Evolutionary conservation across 2,329 filamentous ascomycete species (phyloP).

Genomic region (Epichloe scottii): DNA sequence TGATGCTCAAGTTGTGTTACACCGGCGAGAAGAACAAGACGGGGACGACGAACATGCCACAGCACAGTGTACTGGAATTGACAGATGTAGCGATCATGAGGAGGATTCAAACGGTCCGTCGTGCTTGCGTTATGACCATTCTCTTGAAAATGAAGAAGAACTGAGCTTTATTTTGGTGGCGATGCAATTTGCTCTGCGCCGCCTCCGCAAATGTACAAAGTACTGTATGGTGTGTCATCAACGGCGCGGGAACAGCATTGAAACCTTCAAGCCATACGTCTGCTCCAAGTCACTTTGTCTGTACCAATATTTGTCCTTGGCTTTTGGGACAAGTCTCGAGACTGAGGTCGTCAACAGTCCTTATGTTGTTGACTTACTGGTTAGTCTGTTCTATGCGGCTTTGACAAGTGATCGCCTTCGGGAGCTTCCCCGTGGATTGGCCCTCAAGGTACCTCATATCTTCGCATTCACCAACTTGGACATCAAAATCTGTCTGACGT

Average conservation of each 20-base stretch:
- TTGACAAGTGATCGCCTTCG: conserved; percentile 28
- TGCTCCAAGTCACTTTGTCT: conserved; percentile 66
- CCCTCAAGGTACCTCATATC: conserved; percentile 20
- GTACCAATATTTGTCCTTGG: conserved; percentile 80
- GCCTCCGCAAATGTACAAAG: conserved; percentile 69
- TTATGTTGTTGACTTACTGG: conserved; percentile 69
- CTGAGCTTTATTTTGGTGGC: conserved; percentile 42
- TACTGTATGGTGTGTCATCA: conserved; percentile 81
- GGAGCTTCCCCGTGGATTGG: conserved; percentile 31
- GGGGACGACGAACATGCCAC: no score
- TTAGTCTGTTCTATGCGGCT: conserved; percentile 67
- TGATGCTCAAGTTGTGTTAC: conserved; percentile 10
- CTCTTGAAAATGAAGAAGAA: conserved; percentile 17
- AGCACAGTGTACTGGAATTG: neutral
- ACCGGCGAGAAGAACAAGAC: neutral
- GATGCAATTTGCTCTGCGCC: conserved; percentile 66
- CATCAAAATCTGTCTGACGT: neutral
- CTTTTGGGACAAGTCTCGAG: conserved; percentile 74
- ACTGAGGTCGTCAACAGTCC: conserved; percentile 71
- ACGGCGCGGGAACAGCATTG: conserved; percentile 50
- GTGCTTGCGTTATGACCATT: conserved; percentile 18
- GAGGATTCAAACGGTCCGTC: conserved; percentile 6
- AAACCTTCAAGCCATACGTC: conserved; percentile 66
- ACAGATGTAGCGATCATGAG: neutral
- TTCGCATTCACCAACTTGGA: neutral